Evolutionary conservation across 768 basidiomycete genomes (phyloP).

Genomic region (Tricholoma terreum): DNA sequence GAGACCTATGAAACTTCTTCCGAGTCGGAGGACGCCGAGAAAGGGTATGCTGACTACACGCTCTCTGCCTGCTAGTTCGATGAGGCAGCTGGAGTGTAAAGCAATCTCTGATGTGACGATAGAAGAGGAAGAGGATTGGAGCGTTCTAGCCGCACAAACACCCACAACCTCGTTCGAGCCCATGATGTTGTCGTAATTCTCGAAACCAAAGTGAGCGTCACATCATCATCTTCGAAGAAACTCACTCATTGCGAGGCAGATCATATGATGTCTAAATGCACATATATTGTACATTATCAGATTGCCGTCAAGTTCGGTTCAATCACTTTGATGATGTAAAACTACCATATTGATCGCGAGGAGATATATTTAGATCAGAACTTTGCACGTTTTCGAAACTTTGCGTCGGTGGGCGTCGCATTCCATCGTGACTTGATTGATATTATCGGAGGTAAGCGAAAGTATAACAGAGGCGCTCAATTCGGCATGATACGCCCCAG

Average conservation of each 20-base stretch:
- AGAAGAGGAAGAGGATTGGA: conserved; percentile 44
- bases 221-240: not conserved
- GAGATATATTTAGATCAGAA: conserved; percentile 5
- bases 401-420: conserved; percentile 1
- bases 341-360: not conserved
- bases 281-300: not conserved
- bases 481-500: not conserved
- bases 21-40: conserved; percentile 28
- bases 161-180: conserved; percentile 6
- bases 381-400: conserved; percentile 2
- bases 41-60: conserved; percentile 31
- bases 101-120: conserved; percentile 4
- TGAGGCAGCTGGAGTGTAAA: not conserved
- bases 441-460: not conserved
- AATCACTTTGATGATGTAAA: not conserved
- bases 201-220: not conserved
- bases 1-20: conserved; percentile 40
- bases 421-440: not conserved
- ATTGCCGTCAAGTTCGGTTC: not conserved
- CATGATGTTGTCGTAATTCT: conserved; percentile 5
- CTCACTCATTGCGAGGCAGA: not conserved
- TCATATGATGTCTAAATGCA: not conserved
- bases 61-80: conserved; percentile 34
- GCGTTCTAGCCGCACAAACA: conserved; percentile 10
- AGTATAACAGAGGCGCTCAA: not conserved